phyloP scores from a whole-genome alignment of 371 early-diverging fungal species.

The Mortierella sp. region DNA sequence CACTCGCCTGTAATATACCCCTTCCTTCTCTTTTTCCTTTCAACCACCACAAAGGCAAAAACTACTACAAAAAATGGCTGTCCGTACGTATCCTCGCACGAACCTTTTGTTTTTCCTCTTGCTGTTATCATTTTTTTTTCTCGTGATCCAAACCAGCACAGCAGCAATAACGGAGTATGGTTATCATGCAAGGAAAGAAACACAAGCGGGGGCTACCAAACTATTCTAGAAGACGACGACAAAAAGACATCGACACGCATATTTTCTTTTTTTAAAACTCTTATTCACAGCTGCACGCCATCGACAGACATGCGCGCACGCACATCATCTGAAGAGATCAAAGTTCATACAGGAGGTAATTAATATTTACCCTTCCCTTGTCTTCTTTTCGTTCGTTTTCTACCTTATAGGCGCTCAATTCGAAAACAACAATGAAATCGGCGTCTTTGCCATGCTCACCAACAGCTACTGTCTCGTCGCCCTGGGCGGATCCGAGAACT shows the following conservation, averaged over 20 bases:
- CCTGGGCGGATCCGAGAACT: slow-evolving; percentile 97
- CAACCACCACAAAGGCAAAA: slow-evolving; percentile 1
- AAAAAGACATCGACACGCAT: too few relatives aligned
- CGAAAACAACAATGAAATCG: slow-evolving; percentile 99
- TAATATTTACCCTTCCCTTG: neutral
- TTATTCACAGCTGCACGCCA: too few relatives aligned
- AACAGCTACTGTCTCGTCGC: slow-evolving; percentile 99
- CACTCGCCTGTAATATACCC: neutral
- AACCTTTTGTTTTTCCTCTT: too few relatives aligned
- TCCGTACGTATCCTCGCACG: slow-evolving; percentile 3
- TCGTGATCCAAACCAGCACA: too few relatives aligned
- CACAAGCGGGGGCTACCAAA: too few relatives aligned
- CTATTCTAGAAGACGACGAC: too few relatives aligned
- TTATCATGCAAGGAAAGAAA: too few relatives aligned
- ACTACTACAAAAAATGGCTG: slow-evolving; percentile 15
- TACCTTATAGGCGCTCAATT: slow-evolving; percentile 87
- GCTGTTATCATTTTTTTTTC: neutral
- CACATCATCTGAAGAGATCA: neutral
- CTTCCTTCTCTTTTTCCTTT: neutral
- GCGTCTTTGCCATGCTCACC: slow-evolving; percentile 97
- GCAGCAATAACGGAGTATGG: too few relatives aligned
- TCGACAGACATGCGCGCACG: too few relatives aligned
- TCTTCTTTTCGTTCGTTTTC: neutral
- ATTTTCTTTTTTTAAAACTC: too few relatives aligned
- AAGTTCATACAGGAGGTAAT: neutral